Percentiles rank a stretch among this genome's conserved stretches.
Conservation (phyloP, 1,139 yeast species). For the Geotrichum europaeum region DNA sequence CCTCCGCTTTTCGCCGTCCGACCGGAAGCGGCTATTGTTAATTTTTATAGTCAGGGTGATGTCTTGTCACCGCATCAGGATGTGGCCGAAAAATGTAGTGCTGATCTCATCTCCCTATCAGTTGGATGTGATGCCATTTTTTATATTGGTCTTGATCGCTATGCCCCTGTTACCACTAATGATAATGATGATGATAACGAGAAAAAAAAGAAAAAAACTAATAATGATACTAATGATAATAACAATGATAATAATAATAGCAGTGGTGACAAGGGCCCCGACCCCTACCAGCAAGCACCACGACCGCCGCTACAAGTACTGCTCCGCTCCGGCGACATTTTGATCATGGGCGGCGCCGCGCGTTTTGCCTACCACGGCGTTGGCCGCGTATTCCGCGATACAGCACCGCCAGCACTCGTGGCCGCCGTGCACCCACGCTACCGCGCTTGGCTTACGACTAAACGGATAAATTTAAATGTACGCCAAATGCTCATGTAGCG, state of each 20-base stretch:
- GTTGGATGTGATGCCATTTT: slow-evolving; percentile 39
- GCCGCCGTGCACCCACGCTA: slow-evolving; percentile 19
- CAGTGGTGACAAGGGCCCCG: background rate
- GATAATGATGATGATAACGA: background rate
- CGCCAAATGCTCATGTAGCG: slow-evolving; percentile 36
- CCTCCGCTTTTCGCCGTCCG: slow-evolving; percentile 24
- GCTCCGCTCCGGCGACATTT: slow-evolving; percentile 37
- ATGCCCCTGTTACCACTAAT: slow-evolving; percentile 3
- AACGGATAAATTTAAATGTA: slow-evolving; percentile 39
- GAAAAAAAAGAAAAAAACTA: background rate
- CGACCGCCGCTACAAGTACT: slow-evolving; percentile 32
- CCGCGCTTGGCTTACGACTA: slow-evolving; percentile 33
- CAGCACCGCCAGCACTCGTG: slow-evolving; percentile 32
- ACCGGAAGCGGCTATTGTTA: slow-evolving; percentile 42
- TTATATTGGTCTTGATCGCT: slow-evolving; percentile 28
- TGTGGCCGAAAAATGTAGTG: slow-evolving; percentile 38
- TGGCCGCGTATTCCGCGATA: slow-evolving; percentile 34
- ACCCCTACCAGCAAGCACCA: background rate
- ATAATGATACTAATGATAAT: too few species aligned
- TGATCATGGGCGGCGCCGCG: slow-evolving; percentile 40
- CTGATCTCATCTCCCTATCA: slow-evolving; percentile 36
- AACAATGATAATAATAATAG: background rate
- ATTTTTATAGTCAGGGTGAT: slow-evolving; percentile 41
- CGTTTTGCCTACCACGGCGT: slow-evolving; percentile 42
- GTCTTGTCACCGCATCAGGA: slow-evolving; percentile 42